A percentile compares a stretch with the other conserved stretches of the same genome.
Conservation (phyloP, 495 filamentous ascomycete genomes). For the Penicillium cataractarum region DNA sequence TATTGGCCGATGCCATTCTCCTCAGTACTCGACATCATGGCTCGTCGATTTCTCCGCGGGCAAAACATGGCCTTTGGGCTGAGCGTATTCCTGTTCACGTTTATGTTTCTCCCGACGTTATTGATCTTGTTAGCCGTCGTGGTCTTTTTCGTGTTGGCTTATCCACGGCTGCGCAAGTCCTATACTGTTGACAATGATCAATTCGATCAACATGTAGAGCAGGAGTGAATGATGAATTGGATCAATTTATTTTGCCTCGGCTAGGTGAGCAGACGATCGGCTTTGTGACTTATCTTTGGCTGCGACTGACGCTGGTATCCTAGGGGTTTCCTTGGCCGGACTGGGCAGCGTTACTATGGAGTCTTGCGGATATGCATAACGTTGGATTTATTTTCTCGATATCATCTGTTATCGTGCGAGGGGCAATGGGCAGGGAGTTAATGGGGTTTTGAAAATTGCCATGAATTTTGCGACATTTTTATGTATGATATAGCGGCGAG, state of each 20-base stretch:
- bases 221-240: not conserved
- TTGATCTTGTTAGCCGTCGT: constrained; percentile 42
- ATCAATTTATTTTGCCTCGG: not conserved
- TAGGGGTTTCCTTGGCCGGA: not conserved
- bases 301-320: not conserved
- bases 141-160: constrained; percentile 39
- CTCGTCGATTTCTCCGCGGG: constrained; percentile 35
- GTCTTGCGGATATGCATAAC: not conserved
- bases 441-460: not conserved
- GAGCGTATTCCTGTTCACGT: constrained; percentile 43
- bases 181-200: not conserved
- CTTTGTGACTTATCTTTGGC: not conserved
- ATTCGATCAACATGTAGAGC: not conserved
- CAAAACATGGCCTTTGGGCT: constrained; percentile 40
- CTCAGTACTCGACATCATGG: constrained; percentile 34
- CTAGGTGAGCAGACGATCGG: not conserved
- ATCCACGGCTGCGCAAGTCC: constrained; percentile 36
- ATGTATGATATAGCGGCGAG: no score
- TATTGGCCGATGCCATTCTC: constrained; percentile 13
- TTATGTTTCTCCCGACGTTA: constrained; percentile 47
- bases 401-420: not conserved
- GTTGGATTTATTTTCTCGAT: not conserved
- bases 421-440: not conserved
- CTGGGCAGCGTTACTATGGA: constrained; percentile 8
- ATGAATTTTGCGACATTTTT: no score